Percentiles rank a stretch among this genome's conserved stretches.
These are phyloP conservation scores for Suillus variegatus DNA, from an alignment of 768 basidiomycete genomes.

Conservation along the genomic window DNA sequence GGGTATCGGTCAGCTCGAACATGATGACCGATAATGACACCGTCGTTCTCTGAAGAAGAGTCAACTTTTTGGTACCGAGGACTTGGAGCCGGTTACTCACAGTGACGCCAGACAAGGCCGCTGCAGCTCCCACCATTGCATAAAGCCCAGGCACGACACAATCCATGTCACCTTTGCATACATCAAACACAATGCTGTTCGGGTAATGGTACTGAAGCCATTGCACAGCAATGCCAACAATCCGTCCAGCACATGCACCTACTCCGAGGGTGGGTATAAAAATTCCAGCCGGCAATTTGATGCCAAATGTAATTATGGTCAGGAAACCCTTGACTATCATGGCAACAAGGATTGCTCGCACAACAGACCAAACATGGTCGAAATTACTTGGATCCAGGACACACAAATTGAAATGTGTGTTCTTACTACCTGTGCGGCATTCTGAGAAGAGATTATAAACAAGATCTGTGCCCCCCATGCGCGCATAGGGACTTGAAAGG, in stretches of 20 bases:
- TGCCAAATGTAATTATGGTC: constrained; percentile 90
- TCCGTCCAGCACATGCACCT: constrained; percentile 90
- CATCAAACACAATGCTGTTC: constrained; percentile 56
- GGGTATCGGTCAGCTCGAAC: constrained; percentile 91
- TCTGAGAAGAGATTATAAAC: constrained; percentile 91
- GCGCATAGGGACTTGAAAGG: constrained; percentile 87
- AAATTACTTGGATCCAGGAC: constrained; percentile 60
- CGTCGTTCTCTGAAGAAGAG: constrained; percentile 64
- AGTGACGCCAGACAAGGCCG: constrained; percentile 93
- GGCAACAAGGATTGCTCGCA: constrained; percentile 67
- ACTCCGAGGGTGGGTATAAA: constrained; percentile 96
- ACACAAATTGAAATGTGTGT: constrained; percentile 70
- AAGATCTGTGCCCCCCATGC: constrained; percentile 95
- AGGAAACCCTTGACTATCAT: constrained; percentile 80
- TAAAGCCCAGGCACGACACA: constrained; percentile 92
- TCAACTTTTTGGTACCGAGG: constrained; percentile 11
- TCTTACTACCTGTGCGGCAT: constrained; percentile 60
- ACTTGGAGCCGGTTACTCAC: constrained; percentile 42
- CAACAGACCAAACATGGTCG: constrained; percentile 59
- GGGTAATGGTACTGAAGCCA: constrained; percentile 70
- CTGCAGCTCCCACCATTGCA: constrained; percentile 96
- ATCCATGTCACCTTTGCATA: constrained; percentile 62
- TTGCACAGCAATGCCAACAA: constrained; percentile 81
- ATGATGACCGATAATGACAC: constrained; percentile 96
- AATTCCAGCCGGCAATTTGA: constrained; percentile 90